Evolutionary conservation across 2,329 filamentous ascomycete species (phyloP), one percentile per base, ranked within the genome.

Genomic region (Fusarium armeniacum): DNA sequence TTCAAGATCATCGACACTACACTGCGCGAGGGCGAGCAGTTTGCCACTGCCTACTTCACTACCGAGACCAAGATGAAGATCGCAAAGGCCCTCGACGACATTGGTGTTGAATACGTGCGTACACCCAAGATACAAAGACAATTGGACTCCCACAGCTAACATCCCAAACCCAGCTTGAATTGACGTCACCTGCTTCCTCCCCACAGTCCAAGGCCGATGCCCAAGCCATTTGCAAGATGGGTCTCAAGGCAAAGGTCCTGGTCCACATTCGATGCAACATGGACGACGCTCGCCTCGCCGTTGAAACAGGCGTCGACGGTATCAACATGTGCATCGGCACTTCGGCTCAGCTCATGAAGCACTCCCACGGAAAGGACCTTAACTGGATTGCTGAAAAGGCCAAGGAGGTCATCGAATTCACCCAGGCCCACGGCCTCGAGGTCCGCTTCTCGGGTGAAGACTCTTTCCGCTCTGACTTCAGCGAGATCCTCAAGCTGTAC

Each of bases 141-240:
- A 11, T 6, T 11, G 3, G 3, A 10, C 11, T 7, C 13, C 13
- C 33, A 11, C 6, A 15, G 11, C 63, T 72, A 20, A 72, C 43
- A 30, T 16, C 18, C 70, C 38, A 35, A 16, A 4, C 1, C 4
- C 3, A 73, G 67, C 75, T 78, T 22, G 94, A 98, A 83, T 85
- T 98, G 76, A 98, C 94, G 65, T 92, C 88, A 66, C 94, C 94
- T 40, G 93, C 91, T 71, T 92, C 94, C 56, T 94, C 91, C 16
- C 91, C 94, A 83, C 93, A 97, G 83, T 97, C 93, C 58, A 89
- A 91, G 80, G 81, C 84, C 76, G 95, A 98, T 83, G 97, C 93
- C 81, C 91, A 96, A 83, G 90, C 91, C 60, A 97, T 98, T 77
- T 97, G 93, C 91, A 93, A 94, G 86, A 91, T 98, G 56, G 94